phyloP scores from a whole-genome alignment of 257 asterid species.

The Solanum arcanum region DNA sequence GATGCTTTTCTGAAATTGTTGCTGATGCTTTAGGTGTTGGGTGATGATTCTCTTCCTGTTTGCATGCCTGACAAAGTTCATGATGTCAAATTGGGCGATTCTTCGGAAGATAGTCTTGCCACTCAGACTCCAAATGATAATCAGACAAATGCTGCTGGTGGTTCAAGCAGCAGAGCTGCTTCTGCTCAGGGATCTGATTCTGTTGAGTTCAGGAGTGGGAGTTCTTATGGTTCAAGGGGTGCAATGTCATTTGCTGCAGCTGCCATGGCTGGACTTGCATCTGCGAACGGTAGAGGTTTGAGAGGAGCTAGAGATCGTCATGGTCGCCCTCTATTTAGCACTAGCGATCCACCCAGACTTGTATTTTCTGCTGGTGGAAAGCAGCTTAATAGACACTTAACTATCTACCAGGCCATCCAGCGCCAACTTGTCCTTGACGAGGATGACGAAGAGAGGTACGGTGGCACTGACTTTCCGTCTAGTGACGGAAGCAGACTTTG shows the following conservation, averaged over 20 bases:
- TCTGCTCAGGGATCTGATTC: constrained; percentile 39
- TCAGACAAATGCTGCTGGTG: constrained; percentile 47
- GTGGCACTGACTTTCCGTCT: constrained; percentile 64
- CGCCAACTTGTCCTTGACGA: constrained; percentile 77
- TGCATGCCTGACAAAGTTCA: constrained; percentile 81
- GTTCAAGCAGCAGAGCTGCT: constrained; percentile 71
- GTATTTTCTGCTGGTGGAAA: constrained; percentile 77
- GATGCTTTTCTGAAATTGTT: not conserved
- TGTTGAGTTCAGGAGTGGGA: constrained; percentile 61
- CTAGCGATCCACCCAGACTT: constrained; percentile 52
- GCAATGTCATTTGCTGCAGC: constrained; percentile 99
- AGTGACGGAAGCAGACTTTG: constrained; percentile 85
- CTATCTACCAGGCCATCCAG: constrained; percentile 91
- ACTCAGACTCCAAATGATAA: constrained; percentile 39
- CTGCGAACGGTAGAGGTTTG: constrained; percentile 68
- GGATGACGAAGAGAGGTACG: constrained; percentile 68
- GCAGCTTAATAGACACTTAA: constrained; percentile 69
- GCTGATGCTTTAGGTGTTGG: constrained; percentile 42
- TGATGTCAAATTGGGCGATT: constrained; percentile 79
- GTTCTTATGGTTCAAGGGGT: constrained; percentile 81
- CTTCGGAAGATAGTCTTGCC: constrained; percentile 44
- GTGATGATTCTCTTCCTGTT: constrained; percentile 63
- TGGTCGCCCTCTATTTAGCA: constrained; percentile 48
- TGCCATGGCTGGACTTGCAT: constrained; percentile 94
- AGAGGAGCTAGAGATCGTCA: constrained; percentile 70